Evolutionary conservation across 768 basidiomycete species (phyloP).

Genomic region (Rhodotorula sphaerocarpa): DNA sequence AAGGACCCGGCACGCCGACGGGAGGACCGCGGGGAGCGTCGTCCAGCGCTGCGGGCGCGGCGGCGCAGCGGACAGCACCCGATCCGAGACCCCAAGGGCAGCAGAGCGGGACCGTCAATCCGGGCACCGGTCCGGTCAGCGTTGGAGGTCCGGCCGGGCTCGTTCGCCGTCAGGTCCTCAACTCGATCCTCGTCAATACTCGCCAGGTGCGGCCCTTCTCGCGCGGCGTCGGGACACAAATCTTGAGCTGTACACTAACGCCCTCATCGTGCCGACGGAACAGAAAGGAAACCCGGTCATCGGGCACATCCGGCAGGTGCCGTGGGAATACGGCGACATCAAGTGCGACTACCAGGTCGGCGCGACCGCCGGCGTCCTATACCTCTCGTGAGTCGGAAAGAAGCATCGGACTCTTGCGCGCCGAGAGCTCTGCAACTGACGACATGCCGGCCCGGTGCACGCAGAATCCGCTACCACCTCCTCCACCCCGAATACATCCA

Average conservation of each 20-base stretch:
- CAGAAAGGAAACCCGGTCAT: conserved; percentile 70
- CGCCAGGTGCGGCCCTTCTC: conserved; percentile 23
- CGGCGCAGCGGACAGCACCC: not conserved
- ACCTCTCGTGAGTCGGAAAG: conserved; percentile 58
- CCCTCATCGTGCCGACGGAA: not conserved
- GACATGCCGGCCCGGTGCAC: not conserved
- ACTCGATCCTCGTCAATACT: conserved; percentile 28
- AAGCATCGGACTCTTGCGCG: too few relatives aligned
- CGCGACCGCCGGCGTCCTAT: conserved; percentile 81
- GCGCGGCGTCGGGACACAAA: too few relatives aligned
- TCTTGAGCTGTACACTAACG: not conserved
- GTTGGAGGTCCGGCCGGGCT: conserved; percentile 12
- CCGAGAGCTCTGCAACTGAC: too few relatives aligned
- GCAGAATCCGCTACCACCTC: conserved; percentile 83
- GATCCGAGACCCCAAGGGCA: not conserved
- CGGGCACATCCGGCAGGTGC: conserved; percentile 73
- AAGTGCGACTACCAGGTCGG: conserved; percentile 92
- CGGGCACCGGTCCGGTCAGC: not conserved
- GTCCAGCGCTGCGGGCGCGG: not conserved
- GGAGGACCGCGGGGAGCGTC: not conserved
- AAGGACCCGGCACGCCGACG: not conserved
- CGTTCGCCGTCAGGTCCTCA: conserved; percentile 12
- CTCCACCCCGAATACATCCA: conserved; percentile 97
- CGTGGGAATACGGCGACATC: conserved; percentile 91
- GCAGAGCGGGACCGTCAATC: too few relatives aligned